These are phyloP conservation scores for Helichrysum umbraculigerum DNA, from an alignment of 129 eudicot species.

Conservation along the genomic window DNA sequence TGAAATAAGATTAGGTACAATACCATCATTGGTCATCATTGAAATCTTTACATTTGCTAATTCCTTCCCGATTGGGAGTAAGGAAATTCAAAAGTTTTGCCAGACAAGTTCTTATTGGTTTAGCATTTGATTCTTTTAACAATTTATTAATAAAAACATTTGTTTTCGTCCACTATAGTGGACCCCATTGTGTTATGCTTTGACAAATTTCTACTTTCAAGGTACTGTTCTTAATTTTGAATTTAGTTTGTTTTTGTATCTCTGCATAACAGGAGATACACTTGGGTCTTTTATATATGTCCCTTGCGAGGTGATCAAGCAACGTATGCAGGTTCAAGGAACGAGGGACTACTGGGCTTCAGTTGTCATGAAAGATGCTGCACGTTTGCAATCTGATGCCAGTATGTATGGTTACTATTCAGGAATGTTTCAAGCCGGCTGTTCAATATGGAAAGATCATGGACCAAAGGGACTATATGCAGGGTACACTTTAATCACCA, in stretches of 20 bases:
- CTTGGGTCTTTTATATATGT: conserved; percentile 91
- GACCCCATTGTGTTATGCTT: conserved; percentile 4
- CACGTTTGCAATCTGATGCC: conserved; percentile 40
- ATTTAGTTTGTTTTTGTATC: conserved; percentile 18
- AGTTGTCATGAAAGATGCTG: conserved; percentile 51
- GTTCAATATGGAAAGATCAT: conserved; percentile 94
- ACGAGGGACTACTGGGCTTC: conserved; percentile 75
- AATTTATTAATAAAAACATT: background rate
- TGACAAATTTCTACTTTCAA: conserved; percentile 14
- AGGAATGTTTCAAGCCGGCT: conserved; percentile 94
- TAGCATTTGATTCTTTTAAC: background rate
- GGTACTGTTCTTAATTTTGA: conserved; percentile 11
- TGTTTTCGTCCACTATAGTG: background rate
- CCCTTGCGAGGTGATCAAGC: conserved; percentile 98
- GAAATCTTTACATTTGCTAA: background rate
- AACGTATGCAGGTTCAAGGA: conserved; percentile 99
- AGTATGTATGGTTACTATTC: conserved; percentile 73
- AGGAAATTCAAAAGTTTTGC: background rate
- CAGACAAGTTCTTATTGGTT: background rate
- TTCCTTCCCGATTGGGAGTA: background rate
- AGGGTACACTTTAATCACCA: conserved; percentile 51
- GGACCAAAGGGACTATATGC: conserved; percentile 88
- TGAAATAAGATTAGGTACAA: background rate
- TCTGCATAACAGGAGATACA: conserved; percentile 72
- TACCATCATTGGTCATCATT: background rate